phyloP scores from a whole-genome alignment of 345 rosid species.

The Lepidium didymum region DNA sequence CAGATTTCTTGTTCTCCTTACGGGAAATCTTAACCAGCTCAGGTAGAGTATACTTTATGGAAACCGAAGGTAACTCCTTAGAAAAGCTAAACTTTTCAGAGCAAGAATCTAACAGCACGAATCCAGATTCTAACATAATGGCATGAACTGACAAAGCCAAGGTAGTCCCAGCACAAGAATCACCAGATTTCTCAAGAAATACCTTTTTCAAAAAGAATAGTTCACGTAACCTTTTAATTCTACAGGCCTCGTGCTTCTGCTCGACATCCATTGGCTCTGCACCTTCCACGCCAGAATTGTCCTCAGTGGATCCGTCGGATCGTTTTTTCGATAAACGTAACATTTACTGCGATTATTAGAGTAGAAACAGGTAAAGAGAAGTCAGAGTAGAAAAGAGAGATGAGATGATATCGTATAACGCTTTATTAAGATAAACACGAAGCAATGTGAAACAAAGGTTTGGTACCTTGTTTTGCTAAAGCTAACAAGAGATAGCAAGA shows the following conservation, averaged over 20 bases:
- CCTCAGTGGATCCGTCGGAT: not conserved
- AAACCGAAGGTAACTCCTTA: conserved; percentile 33
- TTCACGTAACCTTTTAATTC: conserved; percentile 33
- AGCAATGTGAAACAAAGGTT: no score
- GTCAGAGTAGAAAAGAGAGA: not conserved
- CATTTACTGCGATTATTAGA: no score
- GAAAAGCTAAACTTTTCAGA: conserved; percentile 43
- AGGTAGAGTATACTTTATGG: conserved; percentile 55
- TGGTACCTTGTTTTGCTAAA: no score
- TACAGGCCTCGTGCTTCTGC: conserved; percentile 11
- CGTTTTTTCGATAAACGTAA: no score
- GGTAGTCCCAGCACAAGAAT: conserved; percentile 33
- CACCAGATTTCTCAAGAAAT: conserved; percentile 41
- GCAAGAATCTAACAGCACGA: conserved; percentile 35
- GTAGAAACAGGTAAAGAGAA: no score
- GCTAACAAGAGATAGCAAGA: no score
- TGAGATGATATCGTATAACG: no score
- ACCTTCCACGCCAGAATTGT: not conserved
- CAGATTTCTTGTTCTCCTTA: not conserved
- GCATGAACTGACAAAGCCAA: conserved; percentile 59
- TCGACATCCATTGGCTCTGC: conserved; percentile 6
- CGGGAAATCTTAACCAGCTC: conserved; percentile 20
- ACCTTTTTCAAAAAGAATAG: conserved; percentile 54
- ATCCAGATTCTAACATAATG: conserved; percentile 66
- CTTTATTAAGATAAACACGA: no score